These are phyloP conservation scores for Syzygium jambos DNA, from an alignment of 345 rosid genomes.

Conservation along the genomic window DNA sequence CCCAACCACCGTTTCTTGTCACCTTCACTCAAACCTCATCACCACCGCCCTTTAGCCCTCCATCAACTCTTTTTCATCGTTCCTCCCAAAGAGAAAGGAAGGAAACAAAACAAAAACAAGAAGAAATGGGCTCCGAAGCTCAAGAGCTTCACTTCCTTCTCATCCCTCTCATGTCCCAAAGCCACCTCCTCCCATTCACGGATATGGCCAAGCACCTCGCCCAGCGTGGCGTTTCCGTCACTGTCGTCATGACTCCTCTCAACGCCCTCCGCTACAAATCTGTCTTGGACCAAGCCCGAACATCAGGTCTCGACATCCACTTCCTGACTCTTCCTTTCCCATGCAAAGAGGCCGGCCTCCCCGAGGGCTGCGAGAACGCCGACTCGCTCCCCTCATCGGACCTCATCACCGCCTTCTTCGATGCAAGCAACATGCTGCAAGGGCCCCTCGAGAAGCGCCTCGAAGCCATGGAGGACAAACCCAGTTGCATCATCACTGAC, in stretches of 20 bases:
- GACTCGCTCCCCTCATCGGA: constrained; percentile 22
- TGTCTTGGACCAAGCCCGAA: neutral
- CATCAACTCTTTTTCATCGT: neutral
- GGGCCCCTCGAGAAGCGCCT: constrained; percentile 7
- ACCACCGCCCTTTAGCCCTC: constrained; percentile 19
- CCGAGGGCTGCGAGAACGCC: constrained; percentile 18
- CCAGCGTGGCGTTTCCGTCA: constrained; percentile 7
- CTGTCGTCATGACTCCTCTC: constrained; percentile 16
- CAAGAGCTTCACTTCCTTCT: constrained; percentile 14
- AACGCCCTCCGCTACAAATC: constrained; percentile 7
- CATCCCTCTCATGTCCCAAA: constrained; percentile 27
- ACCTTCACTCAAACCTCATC: constrained; percentile 31
- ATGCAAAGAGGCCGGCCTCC: constrained; percentile 16
- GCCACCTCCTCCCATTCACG: constrained; percentile 32
- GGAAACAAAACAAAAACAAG: neutral
- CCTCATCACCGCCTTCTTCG: neutral
- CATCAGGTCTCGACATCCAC: neutral
- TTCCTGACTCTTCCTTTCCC: constrained; percentile 10
- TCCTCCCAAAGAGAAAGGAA: neutral
- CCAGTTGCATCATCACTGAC: constrained; percentile 20
- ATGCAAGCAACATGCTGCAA: constrained; percentile 11
- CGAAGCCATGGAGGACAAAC: neutral
- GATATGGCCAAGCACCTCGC: constrained; percentile 24
- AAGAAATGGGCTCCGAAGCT: neutral
- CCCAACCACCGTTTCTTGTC: constrained; percentile 12